Conservation (phyloP, 2,329 filamentous ascomycete genomes). For the Claviceps maximensis region DNA sequence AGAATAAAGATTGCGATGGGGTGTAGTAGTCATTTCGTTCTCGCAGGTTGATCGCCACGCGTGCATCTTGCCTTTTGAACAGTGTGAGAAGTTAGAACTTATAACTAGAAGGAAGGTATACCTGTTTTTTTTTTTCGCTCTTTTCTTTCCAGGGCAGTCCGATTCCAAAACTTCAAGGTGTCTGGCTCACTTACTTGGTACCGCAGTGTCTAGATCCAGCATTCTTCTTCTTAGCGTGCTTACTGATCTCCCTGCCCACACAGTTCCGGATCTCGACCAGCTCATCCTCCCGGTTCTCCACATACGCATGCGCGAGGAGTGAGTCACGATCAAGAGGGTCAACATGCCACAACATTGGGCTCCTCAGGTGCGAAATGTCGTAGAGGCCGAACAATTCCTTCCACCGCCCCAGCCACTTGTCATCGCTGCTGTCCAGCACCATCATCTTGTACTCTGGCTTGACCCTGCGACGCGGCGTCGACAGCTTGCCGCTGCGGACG, state of each 20-base stretch:
- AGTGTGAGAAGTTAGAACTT: not conserved
- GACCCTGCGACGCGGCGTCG: not conserved
- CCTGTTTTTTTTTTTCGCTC: not conserved
- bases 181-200: conserved; percentile 26
- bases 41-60: conserved; percentile 47
- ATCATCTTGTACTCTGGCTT: conserved; percentile 31
- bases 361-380: conserved; percentile 58
- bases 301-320: conserved; percentile 54
- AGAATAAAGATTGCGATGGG: conserved; percentile 48
- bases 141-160: not conserved
- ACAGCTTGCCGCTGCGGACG: conserved; percentile 21
- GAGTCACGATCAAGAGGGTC: conserved; percentile 65
- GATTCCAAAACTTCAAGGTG: not conserved
- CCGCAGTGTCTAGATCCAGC: conserved; percentile 20
- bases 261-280: conserved; percentile 59
- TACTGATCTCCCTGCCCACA: conserved; percentile 68
- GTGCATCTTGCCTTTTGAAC: conserved; percentile 24
- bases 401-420: conserved; percentile 59
- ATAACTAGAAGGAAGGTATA: too few species aligned
- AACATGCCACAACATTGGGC: conserved; percentile 73
- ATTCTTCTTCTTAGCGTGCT: conserved; percentile 59
- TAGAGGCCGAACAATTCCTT: conserved; percentile 54
- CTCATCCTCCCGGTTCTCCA: conserved; percentile 45
- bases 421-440: conserved; percentile 52
- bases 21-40: conserved; percentile 59